Evolutionary conservation across 345 rosid genomes (phyloP).

Genomic region (Arabis hirsuta): DNA sequence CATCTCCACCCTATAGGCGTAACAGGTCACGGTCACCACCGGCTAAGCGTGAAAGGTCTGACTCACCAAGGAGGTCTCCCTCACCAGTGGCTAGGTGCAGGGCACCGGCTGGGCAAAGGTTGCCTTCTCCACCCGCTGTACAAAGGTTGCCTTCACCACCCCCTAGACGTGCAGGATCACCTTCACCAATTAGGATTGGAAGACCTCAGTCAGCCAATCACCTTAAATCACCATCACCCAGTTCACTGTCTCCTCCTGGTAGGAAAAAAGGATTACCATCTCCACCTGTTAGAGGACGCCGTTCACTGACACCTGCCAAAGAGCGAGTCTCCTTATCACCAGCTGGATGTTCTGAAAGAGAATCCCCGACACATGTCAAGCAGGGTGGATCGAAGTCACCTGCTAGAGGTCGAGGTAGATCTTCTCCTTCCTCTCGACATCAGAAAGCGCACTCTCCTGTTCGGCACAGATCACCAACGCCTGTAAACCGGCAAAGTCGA

Average conservation of each 20-base stretch:
- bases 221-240: constrained; percentile 48
- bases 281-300: constrained; percentile 44
- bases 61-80: constrained; percentile 38
- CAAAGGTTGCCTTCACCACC: constrained; percentile 41
- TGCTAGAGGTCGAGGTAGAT: constrained; percentile 38
- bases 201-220: constrained; percentile 21
- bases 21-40: constrained; percentile 47
- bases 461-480: constrained; percentile 47
- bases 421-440: constrained; percentile 40
- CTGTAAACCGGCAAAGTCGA: constrained; percentile 36
- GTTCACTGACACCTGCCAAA: constrained; percentile 39
- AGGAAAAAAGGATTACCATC: constrained; percentile 36
- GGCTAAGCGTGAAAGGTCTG: constrained; percentile 38
- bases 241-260: constrained; percentile 47
- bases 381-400: constrained; percentile 48
- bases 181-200: constrained; percentile 45
- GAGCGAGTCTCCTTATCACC: constrained; percentile 51
- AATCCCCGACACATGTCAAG: constrained; percentile 37
- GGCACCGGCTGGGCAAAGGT: constrained; percentile 27
- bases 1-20: constrained; percentile 41
- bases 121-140: constrained; percentile 34
- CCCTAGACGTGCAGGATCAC: constrained; percentile 42
- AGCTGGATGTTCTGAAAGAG: constrained; percentile 31
- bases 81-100: constrained; percentile 35
- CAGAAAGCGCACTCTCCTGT: constrained; percentile 38